phyloP scores from a whole-genome alignment of 139 green algal genomes.

The Chlamydomonas schloesseri region DNA sequence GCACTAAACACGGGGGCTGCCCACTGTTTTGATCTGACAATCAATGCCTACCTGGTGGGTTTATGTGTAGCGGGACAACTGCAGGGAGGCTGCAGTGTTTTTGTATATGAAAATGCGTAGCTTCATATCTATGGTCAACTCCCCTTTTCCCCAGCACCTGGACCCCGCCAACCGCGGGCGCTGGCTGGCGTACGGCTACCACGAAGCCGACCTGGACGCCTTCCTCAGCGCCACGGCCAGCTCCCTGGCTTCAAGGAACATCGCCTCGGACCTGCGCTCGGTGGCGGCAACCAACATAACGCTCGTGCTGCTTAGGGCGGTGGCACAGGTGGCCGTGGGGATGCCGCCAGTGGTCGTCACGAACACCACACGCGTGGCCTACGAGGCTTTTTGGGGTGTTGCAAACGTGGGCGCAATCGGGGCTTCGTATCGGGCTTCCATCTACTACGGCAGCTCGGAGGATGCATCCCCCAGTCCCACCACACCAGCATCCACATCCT shows the following conservation, averaged over 20 bases:
- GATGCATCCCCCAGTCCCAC: no score
- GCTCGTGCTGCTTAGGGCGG: not conserved
- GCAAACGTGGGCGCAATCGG: not conserved
- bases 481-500: no score
- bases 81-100: no score
- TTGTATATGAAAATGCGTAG: no score
- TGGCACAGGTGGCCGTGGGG: not conserved
- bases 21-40: no score
- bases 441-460: no score
- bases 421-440: not conserved
- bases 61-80: no score
- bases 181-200: not conserved
- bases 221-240: not conserved
- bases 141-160: not conserved
- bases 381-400: no score
- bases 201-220: not conserved
- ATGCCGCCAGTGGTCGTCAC: not conserved
- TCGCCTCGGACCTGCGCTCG: constrained; percentile 1
- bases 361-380: no score
- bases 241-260: not conserved
- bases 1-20: no score
- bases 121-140: no score
- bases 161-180: not conserved
- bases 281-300: not conserved
- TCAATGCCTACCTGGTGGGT: no score